phyloP scores from a whole-genome alignment of 2,329 filamentous ascomycete species.

The Cordyceps pruinosa region DNA sequence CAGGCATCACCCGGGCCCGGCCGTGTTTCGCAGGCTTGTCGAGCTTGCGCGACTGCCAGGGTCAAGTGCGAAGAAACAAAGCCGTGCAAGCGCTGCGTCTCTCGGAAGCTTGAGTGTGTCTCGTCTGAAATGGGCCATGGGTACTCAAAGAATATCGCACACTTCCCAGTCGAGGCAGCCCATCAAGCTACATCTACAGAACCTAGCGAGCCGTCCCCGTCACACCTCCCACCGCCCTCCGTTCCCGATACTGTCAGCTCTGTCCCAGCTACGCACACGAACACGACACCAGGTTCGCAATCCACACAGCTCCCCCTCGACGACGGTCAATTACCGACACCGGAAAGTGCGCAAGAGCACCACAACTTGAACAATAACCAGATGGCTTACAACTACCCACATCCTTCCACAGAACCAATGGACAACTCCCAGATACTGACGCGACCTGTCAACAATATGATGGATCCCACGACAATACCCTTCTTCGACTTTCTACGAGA shows the following conservation, averaged over 20 bases:
- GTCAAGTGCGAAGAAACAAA: slow-evolving; percentile 51
- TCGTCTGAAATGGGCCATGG: slow-evolving; percentile 31
- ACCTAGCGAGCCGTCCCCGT: slow-evolving; percentile 3
- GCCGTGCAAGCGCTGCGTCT: slow-evolving; percentile 45
- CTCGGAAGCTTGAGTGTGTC: slow-evolving; percentile 39
- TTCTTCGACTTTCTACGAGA: slow-evolving; percentile 47
- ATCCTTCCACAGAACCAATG: background rate
- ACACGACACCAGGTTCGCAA: slow-evolving; percentile 22
- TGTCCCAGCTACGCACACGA: slow-evolving; percentile 15
- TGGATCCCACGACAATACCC: slow-evolving; percentile 31
- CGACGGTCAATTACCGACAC: slow-evolving; percentile 28
- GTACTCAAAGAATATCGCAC: slow-evolving; percentile 37
- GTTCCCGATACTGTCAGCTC: slow-evolving; percentile 15
- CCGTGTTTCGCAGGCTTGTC: slow-evolving; percentile 47
- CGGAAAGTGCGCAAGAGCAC: slow-evolving; percentile 21
- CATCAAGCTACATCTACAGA: background rate
- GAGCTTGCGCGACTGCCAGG: slow-evolving; percentile 43
- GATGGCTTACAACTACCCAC: background rate
- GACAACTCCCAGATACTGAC: slow-evolving; percentile 13
- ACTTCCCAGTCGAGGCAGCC: slow-evolving; percentile 31
- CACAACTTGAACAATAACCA: slow-evolving; percentile 13
- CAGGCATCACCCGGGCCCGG: slow-evolving; percentile 38
- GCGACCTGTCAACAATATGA: slow-evolving; percentile 12
- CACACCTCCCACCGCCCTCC: background rate
- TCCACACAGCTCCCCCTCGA: slow-evolving; percentile 25